phyloP scores from a whole-genome alignment of 768 basidiomycete species.

The Boletus eberwhitei region DNA sequence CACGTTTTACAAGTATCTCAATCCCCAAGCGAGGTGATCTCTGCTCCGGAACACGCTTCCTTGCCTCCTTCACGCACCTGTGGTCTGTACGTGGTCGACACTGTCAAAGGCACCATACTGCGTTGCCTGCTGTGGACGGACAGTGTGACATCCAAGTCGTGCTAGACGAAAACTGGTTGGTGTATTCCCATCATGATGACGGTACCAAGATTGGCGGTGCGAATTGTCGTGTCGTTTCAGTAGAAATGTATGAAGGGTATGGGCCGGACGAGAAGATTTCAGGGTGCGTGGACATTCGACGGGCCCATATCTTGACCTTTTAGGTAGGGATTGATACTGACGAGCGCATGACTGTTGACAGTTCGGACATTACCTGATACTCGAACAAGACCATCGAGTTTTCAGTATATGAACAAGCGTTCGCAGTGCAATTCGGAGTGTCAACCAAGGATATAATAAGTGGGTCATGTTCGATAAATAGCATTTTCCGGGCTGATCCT shows the following conservation, averaged over 20 bases:
- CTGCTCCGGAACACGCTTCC: conserved; percentile 33
- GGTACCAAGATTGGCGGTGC: conserved; percentile 44
- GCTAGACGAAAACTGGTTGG: conserved; percentile 89
- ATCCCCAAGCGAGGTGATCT: conserved; percentile 69
- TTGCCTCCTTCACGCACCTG: conserved; percentile 37
- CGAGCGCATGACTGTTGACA: conserved; percentile 17
- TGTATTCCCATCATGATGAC: conserved; percentile 80
- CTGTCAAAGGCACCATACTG: conserved; percentile 69
- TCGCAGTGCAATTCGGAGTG: conserved; percentile 80
- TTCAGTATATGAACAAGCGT: conserved; percentile 65
- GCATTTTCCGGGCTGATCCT: background rate
- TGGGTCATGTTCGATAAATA: conserved; percentile 34
- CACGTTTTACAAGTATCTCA: conserved; percentile 93
- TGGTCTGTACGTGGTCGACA: conserved; percentile 73
- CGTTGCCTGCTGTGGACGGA: conserved; percentile 43
- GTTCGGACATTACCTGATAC: conserved; percentile 53
- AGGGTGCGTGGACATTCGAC: conserved; percentile 52
- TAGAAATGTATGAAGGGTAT: conserved; percentile 86
- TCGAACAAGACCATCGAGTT: conserved; percentile 52
- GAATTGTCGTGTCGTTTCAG: conserved; percentile 70
- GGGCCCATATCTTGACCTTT: conserved; percentile 17
- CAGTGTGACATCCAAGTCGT: conserved; percentile 65
- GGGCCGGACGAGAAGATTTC: conserved; percentile 62
- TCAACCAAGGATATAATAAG: conserved; percentile 83
- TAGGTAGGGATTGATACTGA: background rate